Evolutionary conservation across 2,329 filamentous ascomycete genomes (phyloP), one percentile per base, ranked within the genome.

Genomic region (Trichoderma semiorbis): DNA sequence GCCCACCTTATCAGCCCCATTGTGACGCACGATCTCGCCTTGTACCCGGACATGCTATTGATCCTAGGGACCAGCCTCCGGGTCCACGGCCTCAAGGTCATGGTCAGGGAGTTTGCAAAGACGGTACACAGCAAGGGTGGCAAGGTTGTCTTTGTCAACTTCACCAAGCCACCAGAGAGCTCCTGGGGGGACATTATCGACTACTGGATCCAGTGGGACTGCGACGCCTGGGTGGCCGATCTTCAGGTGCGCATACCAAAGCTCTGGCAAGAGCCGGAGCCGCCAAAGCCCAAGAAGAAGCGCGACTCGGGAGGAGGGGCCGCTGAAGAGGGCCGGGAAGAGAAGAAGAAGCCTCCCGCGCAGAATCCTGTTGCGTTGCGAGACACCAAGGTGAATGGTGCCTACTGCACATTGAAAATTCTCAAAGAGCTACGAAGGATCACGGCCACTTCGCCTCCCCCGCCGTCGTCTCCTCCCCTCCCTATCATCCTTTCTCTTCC

Each of bases 191-290:
- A 92, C 69, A 82, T 92, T 0, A 91, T 93, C 68, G 91, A 93
- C 79, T 92, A 90, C 73, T 93, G 91, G 88, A 86, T 93, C 1
- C 86, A 91, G 74, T 92, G 90, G 90, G 91, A 93, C 76, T 93
- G 91, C 72, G 91, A 93, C 75, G 88, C 88, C 5, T 93, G 91
- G 91, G 90, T 93, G 1, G 80, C 85, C 11, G 89, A 92, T 76
- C 78, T 93, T 69, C 88, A 87, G 73, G 80, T 81, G 65, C 86
- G 88, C 68, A 85, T 90, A 70, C 87, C 89, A 2, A 85, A 86
- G 62, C 81, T 92, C 5, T 92, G 89, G 89, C 80, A 88, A 71
- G 85, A 85, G 0, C 84, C 84, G 0, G 84, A 85, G 62, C 84
- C 82, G 70, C 80, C 81, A 61, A 85, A 84, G 75, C 75, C 74